Base-by-base conservation (phyloP, 176 grass and related monocot species). In the Ensete glaucum region DNA sequence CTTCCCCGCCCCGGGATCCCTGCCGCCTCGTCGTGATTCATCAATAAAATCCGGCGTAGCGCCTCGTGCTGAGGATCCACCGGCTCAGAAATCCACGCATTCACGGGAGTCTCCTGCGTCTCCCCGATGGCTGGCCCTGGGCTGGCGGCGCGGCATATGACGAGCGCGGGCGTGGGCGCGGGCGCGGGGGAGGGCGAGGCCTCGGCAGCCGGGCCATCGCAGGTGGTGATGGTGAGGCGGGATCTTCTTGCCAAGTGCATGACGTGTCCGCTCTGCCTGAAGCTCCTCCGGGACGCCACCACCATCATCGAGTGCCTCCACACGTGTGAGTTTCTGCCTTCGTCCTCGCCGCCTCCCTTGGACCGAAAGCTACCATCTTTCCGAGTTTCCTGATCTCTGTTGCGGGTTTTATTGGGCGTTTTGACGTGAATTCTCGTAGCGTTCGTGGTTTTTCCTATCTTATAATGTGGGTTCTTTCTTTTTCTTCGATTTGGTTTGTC, bases 301-400 rank as follows among this genome's bases (percentile, higher is more conserved):
- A 84, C 95, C 82, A 78, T 99, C 77, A 62, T 79, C 57, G 79
- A 91, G 85, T 99, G 95, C 85, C 85, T 91, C 80, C 91, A 99
- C 57, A 87, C 91, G 13, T 99, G 95, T 99, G 54, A 89, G 95
- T 81, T 29, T 53, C 48, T 67, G 27, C 20, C 26, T 5, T 78
- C 52, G 23, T 53, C 57, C 50, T 63, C 29, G 66, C 76, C 58
- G 15, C 26, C 50, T 43, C 34, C 34, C 34, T 43, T 43, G 34
- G 34, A 43, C 34, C 34, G 34, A 43, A 43, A 43, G 53, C 3
- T 72, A 34, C 11, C 55, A 14, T 27, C 53, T 51, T 58, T n/a
- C 29, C 73, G 43, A 13, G 65, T 21, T 20, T 43, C 3, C 34
- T 6, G 34, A 43, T 43, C 34, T 43, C 34, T 0, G 1, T 53